Evolutionary conservation across 345 rosid species (phyloP), one percentile per base, ranked within the genome.

Genomic region (Lagerstroemia speciosa): DNA sequence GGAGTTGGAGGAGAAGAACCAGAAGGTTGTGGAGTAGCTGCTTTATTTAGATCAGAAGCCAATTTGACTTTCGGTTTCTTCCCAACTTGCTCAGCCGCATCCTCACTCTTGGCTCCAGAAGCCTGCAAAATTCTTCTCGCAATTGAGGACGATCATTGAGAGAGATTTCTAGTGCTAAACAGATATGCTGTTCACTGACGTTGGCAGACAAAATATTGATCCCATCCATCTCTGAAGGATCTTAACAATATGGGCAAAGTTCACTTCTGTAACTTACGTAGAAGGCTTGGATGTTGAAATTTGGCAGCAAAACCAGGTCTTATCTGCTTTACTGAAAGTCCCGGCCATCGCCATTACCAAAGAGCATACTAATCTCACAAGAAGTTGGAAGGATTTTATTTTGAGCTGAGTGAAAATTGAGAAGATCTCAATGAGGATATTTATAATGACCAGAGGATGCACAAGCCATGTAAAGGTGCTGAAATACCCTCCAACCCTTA

Each of bases 21-120:
- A 37, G 83, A 79, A 45, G 79, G 76, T 55, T 72, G 74, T 16
- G 75, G 67, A 57, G 75, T 53, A 19, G 71, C 60, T 57, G 68
- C 73, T 64, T 80, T 78, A 67, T 73, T 78, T 69, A 61, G 70
- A 76, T 83, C 87, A 75, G 77, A 73, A 65, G 72, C 78, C 16
- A 62, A 37, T 55, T 79, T 89, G 40, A 83, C 76, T 79, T 85
- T 91, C 30, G 63, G 83, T 66, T 81, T 83, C 84, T 89, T 94
- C 31, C 83, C 79, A 65, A 82, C 81, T 69, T 83, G 93, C 79
- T 87, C 97, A 26, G 79, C 72, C 38, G 46, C 71, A 69, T 77
- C 77, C 62, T 91, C 97, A 61, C 84, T 80, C 72, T 91, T 93
- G 73, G 73, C 81, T 72, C 84, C 96, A 40, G 82, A 67, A 79